Evolutionary conservation across 768 basidiomycete species (phyloP), one percentile per base, ranked within the genome.

Genomic region (Tricholomella constricta): DNA sequence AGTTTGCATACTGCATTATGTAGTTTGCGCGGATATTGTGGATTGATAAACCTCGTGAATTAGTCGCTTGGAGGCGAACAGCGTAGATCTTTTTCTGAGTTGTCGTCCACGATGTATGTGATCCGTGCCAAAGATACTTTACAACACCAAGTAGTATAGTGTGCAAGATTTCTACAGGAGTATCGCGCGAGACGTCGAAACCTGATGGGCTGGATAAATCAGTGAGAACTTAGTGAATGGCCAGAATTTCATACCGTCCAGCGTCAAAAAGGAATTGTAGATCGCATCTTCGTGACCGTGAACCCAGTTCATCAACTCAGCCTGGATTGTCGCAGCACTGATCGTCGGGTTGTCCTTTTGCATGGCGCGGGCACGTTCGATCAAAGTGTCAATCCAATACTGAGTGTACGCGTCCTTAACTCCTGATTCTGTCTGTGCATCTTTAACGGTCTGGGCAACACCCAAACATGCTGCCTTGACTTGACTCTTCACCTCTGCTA

Each of bases 1-100:
- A n/a, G n/a, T n/a, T n/a, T n/a, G n/a, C 59, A 53, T 78, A 78
- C 41, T 78, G 73, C 59, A 74, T 69, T 19, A 79, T 75, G 53
- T 77, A 78, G 2, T 56, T 56, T 0, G 74, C 73, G 19, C 69
- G 68, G 20, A 81, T 69, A 2, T 68, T 26, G 1, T 62, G 72
- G 11, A 72, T 59, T 0, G 62, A 62, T 3, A 73, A 59, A 0
- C 70, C 73, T 19, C 52, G 34, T 14, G 56, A 62, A 26, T 70
- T 44, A 0, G 76, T 69, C 3, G 68, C 55, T 52, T 73, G 72
- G 3, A 76, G 58, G 0, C 69, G 69, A 4, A 50, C 23, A 0
- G 65, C 44, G 43, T 71, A 76, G 0, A 60, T 43, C 7, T 56
- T 52, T 38, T 71, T 60, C 23, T 69, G 55, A 4, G 45, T 51